Percentiles rank a stretch among this genome's conserved stretches.
Conservation (phyloP, 2,329 filamentous ascomycete species). For the Cladophialophora psammophila region DNA sequence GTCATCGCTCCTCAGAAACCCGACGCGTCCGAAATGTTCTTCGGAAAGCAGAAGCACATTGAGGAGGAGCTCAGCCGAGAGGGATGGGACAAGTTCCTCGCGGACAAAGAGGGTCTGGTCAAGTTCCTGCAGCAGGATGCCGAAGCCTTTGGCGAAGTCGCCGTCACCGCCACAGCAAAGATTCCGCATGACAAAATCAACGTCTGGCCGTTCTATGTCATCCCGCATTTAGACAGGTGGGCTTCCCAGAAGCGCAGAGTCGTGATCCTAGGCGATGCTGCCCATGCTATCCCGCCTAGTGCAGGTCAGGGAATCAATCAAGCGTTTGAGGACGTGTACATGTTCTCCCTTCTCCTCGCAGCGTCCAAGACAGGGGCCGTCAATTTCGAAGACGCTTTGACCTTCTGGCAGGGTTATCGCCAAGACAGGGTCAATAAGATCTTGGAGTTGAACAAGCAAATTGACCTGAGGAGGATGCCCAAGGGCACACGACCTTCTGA, state of each 20-base stretch:
- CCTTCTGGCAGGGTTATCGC: conserved; percentile 57
- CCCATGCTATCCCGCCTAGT: conserved; percentile 63
- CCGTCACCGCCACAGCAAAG: conserved; percentile 25
- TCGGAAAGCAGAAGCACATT: conserved; percentile 47
- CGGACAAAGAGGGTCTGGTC: conserved; percentile 42
- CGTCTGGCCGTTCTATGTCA: conserved; percentile 60
- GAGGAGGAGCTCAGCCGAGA: conserved; percentile 45
- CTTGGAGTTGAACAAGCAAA: conserved; percentile 57
- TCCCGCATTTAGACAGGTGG: conserved; percentile 59
- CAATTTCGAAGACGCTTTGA: conserved; percentile 30
- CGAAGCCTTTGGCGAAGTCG: conserved; percentile 28
- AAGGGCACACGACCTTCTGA: conserved; percentile 16
- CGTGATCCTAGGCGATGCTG: conserved; percentile 64
- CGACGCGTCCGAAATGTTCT: conserved; percentile 46
- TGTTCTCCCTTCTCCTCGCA: conserved; percentile 53
- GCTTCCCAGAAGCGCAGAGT: conserved; percentile 59
- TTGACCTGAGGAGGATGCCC: conserved; percentile 59
- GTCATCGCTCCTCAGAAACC: conserved; percentile 49
- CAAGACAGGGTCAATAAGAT: conserved; percentile 59
- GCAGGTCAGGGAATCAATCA: conserved; percentile 64
- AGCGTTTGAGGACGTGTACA: conserved; percentile 63
- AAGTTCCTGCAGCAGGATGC: conserved; percentile 33
- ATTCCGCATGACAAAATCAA: conserved; percentile 40
- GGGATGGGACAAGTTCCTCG: conserved; percentile 46
- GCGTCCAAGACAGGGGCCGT: conserved; percentile 19